Evolutionary conservation across 176 grass and related monocot species (phyloP).

Genomic region (Chrysopogon serrulatus): DNA sequence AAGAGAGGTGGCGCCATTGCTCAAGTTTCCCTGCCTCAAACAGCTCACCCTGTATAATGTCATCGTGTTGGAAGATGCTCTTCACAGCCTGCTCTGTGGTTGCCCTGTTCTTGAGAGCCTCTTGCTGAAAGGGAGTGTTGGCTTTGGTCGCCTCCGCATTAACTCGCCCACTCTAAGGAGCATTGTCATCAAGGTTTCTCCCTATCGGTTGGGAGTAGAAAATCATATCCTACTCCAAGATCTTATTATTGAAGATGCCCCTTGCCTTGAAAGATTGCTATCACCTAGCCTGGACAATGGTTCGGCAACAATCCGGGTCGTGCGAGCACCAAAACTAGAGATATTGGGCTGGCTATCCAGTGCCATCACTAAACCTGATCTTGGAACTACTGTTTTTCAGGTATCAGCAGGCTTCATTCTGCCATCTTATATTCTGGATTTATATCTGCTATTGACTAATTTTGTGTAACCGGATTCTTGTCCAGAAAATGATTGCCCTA

Average conservation of each 20-base stretch:
- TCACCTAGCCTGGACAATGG: accelerated
- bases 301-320: background rate
- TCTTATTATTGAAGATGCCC: background rate
- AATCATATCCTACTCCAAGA: background rate
- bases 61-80: background rate
- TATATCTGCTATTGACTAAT: background rate
- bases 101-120: background rate
- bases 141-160: background rate
- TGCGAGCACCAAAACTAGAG: background rate
- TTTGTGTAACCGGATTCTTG: background rate
- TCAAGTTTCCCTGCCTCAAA: background rate
- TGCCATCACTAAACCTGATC: background rate
- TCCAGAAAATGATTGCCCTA: background rate
- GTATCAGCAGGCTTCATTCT: background rate
- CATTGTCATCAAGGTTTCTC: background rate
- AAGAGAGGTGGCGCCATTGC: background rate
- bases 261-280: background rate
- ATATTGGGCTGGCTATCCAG: background rate
- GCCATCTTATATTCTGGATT: background rate
- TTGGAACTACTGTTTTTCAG: background rate
- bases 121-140: background rate
- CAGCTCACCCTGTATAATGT: background rate
- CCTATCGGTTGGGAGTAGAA: too few species aligned
- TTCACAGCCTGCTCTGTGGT: background rate
- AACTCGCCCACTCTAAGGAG: background rate